A percentile compares a stretch with the other conserved stretches of the same genome.
Conservation (phyloP, 495 filamentous ascomycete genomes). For the Aspergillus sclerotioniger region DNA sequence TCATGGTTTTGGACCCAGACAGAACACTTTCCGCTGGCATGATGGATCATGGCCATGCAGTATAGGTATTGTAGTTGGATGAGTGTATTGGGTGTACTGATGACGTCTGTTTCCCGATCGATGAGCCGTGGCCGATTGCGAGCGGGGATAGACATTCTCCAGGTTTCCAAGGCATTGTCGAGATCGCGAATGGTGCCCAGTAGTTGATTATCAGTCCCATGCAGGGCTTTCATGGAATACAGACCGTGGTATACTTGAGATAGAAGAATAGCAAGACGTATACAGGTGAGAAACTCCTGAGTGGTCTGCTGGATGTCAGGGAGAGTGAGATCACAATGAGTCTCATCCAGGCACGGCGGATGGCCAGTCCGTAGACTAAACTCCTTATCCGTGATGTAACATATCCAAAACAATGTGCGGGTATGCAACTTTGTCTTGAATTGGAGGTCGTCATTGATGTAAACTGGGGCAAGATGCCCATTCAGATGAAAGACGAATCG, state of each 20-base stretch:
- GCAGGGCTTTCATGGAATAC: background rate
- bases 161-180: background rate
- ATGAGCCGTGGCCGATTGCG: background rate
- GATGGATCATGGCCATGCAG: conserved; percentile 10
- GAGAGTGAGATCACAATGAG: conserved; percentile 28
- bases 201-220: conserved; percentile 2
- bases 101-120: background rate
- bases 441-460: background rate
- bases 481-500: conserved; percentile 7
- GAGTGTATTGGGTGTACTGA: background rate
- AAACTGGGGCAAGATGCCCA: conserved; percentile 2
- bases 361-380: conserved; percentile 26
- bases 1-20: conserved; percentile 7
- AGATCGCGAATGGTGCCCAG: conserved; percentile 8
- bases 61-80: conserved; percentile 10
- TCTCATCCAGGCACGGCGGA: conserved; percentile 24
- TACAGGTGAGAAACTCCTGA: background rate
- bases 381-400: conserved; percentile 32
- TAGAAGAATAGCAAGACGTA: conserved; percentile 4
- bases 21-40: conserved; percentile 5
- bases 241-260: conserved; percentile 7
- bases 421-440: conserved; percentile 8
- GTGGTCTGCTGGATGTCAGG: conserved; percentile 5
- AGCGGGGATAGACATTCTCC: background rate
- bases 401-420: conserved; percentile 33